Evolutionary conservation across 2,329 filamentous ascomycete genomes (phyloP).

Genomic region (Botrytis fabae): DNA sequence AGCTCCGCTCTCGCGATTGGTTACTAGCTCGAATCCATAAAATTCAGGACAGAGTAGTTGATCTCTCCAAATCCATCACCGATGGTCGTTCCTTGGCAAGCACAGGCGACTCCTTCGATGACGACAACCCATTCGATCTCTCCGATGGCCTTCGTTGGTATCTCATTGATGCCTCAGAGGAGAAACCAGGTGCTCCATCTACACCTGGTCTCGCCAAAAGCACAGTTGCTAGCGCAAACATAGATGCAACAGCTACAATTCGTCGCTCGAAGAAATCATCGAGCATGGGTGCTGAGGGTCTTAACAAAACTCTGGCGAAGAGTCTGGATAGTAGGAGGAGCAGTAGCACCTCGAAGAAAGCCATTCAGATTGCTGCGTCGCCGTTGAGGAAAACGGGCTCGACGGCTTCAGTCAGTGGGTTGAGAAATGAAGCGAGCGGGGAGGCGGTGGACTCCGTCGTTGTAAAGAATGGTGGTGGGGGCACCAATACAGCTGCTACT

Average conservation of each 20-base stretch:
- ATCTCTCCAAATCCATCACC: slow-evolving; percentile 75
- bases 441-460: not conserved
- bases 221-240: slow-evolving; percentile 83
- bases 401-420: slow-evolving; percentile 31
- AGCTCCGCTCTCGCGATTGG: slow-evolving; percentile 84
- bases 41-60: slow-evolving; percentile 89
- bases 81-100: slow-evolving; percentile 51
- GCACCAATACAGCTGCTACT: not conserved
- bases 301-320: slow-evolving; percentile 77
- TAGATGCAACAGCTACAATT: slow-evolving; percentile 80
- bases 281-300: slow-evolving; percentile 64
- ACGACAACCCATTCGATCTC: slow-evolving; percentile 95
- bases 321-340: slow-evolving; percentile 89
- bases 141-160: slow-evolving; percentile 97
- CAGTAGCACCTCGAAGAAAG: slow-evolving; percentile 81
- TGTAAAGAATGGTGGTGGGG: slow-evolving; percentile 21
- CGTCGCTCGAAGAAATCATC: slow-evolving; percentile 46
- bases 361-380: slow-evolving; percentile 48
- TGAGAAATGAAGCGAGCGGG: slow-evolving; percentile 28
- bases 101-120: slow-evolving; percentile 64
- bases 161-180: slow-evolving; percentile 87
- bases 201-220: slow-evolving; percentile 90
- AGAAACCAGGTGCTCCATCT: slow-evolving; percentile 87
- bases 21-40: slow-evolving; percentile 91
- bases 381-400: slow-evolving; percentile 33